Evolutionary conservation across 148 eudicot species (phyloP).

Genomic region (Nepenthes gracilis): DNA sequence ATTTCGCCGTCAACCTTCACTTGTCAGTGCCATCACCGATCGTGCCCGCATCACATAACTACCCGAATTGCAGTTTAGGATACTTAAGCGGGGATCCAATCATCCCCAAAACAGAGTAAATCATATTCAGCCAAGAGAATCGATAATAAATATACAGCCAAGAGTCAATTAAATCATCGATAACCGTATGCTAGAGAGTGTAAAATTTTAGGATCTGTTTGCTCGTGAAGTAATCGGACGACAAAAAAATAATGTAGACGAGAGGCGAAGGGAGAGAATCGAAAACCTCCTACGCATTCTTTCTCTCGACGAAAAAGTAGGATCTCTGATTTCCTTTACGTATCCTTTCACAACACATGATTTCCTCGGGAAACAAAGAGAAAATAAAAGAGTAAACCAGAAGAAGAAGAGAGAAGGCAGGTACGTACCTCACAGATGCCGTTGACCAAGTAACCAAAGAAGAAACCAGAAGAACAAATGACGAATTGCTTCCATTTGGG

Average conservation of each 20-base stretch:
- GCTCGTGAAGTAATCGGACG: background rate
- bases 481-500: constrained; percentile 86
- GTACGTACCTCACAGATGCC: constrained; percentile 77
- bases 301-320: background rate
- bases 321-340: no score
- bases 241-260: background rate
- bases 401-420: background rate
- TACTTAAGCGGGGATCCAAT: no score
- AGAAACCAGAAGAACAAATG: constrained; percentile 92
- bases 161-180: no score
- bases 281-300: no score
- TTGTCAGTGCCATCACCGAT: no score
- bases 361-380: background rate
- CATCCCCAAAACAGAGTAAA: no score
- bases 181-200: no score
- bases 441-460: constrained; percentile 89
- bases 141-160: no score
- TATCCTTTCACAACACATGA: background rate
- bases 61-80: background rate
- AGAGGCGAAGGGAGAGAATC: background rate
- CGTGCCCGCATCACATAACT: no score
- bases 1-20: no score
- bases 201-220: constrained; percentile 5
- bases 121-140: no score
- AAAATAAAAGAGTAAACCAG: background rate